Percentiles rank a stretch among this genome's conserved stretches.
These are phyloP conservation scores for Phaseolus lunatus DNA, from an alignment of 306 rosid genomes.

Conservation along the genomic window DNA sequence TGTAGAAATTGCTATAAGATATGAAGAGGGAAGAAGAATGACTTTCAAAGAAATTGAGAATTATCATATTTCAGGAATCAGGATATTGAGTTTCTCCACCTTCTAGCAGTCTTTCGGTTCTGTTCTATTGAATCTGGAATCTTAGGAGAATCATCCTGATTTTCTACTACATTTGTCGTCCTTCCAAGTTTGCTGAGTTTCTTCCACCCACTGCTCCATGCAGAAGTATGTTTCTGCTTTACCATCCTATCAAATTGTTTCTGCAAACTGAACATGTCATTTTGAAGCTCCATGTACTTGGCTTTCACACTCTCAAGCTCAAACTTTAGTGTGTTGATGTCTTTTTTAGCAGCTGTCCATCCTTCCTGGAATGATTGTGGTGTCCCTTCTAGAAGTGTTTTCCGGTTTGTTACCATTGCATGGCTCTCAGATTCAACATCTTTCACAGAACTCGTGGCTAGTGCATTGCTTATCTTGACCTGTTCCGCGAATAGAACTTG, in stretches of 20 bases:
- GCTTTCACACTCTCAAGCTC: slow-evolving; percentile 89
- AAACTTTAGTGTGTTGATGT: slow-evolving; percentile 90
- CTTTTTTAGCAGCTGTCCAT: slow-evolving; percentile 89
- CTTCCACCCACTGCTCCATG: slow-evolving; percentile 99
- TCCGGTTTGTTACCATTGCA: slow-evolving; percentile 72
- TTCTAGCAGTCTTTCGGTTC: slow-evolving; percentile 71
- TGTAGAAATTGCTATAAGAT: slow-evolving; percentile 28
- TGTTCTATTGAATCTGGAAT: slow-evolving; percentile 55
- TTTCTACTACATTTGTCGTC: slow-evolving; percentile 56
- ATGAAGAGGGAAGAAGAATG: background rate
- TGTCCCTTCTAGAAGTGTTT: slow-evolving; percentile 85
- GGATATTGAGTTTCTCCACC: slow-evolving; percentile 98
- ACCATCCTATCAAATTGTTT: slow-evolving; percentile 85
- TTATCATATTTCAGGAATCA: slow-evolving; percentile 57
- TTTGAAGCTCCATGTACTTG: slow-evolving; percentile 86
- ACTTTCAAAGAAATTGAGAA: slow-evolving; percentile 11
- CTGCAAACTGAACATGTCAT: slow-evolving; percentile 85
- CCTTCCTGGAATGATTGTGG: slow-evolving; percentile 99
- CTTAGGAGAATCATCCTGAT: slow-evolving; percentile 59
- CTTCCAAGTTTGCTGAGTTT: slow-evolving; percentile 87
- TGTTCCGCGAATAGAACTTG: slow-evolving; percentile 97
- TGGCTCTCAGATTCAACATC: slow-evolving; percentile 70
- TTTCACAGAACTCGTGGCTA: slow-evolving; percentile 71
- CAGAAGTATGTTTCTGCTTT: slow-evolving; percentile 83
- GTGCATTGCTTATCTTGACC: slow-evolving; percentile 85